phyloP scores from a whole-genome alignment of 768 basidiomycete genomes.

The Cubamyces lactineus region DNA sequence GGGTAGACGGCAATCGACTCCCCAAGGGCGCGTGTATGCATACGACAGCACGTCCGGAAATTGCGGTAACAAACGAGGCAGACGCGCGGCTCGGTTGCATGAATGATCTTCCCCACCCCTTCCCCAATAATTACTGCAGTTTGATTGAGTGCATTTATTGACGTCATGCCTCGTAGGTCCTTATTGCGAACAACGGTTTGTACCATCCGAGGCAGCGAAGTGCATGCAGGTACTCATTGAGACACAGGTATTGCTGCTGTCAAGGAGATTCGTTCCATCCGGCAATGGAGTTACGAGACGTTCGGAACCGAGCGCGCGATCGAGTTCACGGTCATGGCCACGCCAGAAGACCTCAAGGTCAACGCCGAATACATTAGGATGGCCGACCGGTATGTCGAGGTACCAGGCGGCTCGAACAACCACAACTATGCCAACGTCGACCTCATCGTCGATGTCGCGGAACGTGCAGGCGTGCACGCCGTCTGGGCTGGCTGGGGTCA shows the following conservation, averaged over 20 bases:
- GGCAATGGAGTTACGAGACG: conserved; percentile 99
- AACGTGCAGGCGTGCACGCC: conserved; percentile 95
- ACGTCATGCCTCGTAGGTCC: conserved; percentile 59
- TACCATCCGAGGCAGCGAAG: background rate
- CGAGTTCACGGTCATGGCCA: conserved; percentile 99
- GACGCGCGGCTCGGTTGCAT: conserved; percentile 12
- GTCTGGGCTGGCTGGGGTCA: conserved; percentile 99
- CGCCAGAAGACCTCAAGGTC: conserved; percentile 97
- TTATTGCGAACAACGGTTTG: conserved; percentile 97
- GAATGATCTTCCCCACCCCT: background rate
- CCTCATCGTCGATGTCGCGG: conserved; percentile 96
- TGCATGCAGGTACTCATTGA: conserved; percentile 27
- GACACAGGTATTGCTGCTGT: conserved; percentile 91
- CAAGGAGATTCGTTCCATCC: conserved; percentile 97
- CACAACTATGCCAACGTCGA: conserved; percentile 99
- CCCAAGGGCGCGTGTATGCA: background rate
- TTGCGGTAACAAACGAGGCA: conserved; percentile 9
- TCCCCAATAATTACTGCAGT: background rate
- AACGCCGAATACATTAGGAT: conserved; percentile 99
- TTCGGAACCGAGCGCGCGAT: conserved; percentile 95
- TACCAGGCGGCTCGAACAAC: conserved; percentile 97
- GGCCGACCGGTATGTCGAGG: conserved; percentile 99
- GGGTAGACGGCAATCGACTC: background rate
- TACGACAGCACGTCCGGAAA: conserved; percentile 6
- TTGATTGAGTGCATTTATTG: conserved; percentile 3